These are phyloP conservation scores for Acacia confusa DNA, from an alignment of 306 rosid species.

Conservation along the genomic window DNA sequence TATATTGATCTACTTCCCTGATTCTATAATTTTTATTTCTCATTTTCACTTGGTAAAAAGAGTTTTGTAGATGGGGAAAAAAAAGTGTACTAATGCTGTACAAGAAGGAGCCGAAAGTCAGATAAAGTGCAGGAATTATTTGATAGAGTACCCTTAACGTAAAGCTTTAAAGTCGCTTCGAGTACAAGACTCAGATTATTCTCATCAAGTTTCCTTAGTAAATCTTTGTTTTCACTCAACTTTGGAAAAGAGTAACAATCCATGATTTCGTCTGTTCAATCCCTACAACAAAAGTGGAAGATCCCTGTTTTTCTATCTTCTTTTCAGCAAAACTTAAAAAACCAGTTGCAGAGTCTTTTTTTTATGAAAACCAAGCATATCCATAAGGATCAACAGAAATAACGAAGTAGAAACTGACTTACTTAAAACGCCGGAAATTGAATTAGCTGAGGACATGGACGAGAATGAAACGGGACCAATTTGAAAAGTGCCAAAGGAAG, in stretches of 20 bases:
- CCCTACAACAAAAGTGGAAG: not conserved
- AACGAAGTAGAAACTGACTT: slow-evolving; percentile 37
- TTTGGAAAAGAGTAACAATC: slow-evolving; percentile 21
- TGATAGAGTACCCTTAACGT: slow-evolving; percentile 38
- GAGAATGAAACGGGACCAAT: slow-evolving; percentile 58
- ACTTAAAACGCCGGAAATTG: slow-evolving; percentile 54
- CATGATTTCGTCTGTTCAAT: slow-evolving; percentile 12
- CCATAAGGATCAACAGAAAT: not conserved
- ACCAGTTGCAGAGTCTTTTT: not conserved
- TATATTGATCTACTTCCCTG: not conserved
- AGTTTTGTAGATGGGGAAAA: not conserved
- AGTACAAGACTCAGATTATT: slow-evolving; percentile 42
- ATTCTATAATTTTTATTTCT: too few relatives aligned
- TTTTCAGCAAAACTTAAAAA: slow-evolving; percentile 16
- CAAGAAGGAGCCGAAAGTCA: not conserved
- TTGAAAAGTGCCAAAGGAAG: slow-evolving; percentile 69
- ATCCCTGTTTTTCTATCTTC: not conserved
- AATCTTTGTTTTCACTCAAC: not conserved
- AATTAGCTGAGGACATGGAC: slow-evolving; percentile 40
- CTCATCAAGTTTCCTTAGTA: slow-evolving; percentile 35
- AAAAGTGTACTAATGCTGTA: not conserved
- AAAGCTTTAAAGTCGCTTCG: slow-evolving; percentile 52
- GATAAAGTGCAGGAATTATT: slow-evolving; percentile 21
- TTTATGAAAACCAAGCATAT: not conserved
- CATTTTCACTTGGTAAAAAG: not conserved